Base-by-base conservation (phyloP, 345 rosid species). In the Rhizophora mangle region DNA sequence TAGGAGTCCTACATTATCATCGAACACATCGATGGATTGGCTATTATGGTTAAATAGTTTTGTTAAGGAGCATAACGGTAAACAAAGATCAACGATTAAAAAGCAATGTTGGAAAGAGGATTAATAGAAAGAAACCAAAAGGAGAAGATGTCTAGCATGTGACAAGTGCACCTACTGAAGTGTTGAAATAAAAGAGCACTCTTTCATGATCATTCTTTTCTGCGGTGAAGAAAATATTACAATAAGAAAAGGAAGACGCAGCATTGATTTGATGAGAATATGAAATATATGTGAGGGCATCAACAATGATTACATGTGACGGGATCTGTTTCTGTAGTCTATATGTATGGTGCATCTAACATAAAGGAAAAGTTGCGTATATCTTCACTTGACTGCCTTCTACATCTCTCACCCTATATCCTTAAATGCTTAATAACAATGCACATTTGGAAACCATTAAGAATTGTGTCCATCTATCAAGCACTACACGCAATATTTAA, bases 1-100 rank as follows among this genome's bases (percentile, higher is more conserved):
- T 84, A 89, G 7, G 87, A 89, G 80, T 89, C 95, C 92, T 89
- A 76, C 36, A 56, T 62, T 32, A 39, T 11, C 8, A 20, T 43
- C 16, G 5, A 13, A 13, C 49, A 43, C 3, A 43, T 34, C 2
- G 37, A 34, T 34, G 6, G 49, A 43, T 15, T 43, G 3, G 49
- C 49, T 13, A 43, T 43, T 13, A 43, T 13, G 3, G 3, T 43
- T 43, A 13, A 13, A 21, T 55, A 16, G 58, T 66, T 65, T 60
- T 57, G 52, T 2, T 21, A 52, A 29, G 29, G 63, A 62, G 19
- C 16, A 43, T 13, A 13, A 43, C 18, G 3, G 49, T 43, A 43
- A 13, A 65, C 62, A 62, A 69, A 57, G 53, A 30, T 64, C 22
- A 36, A 62, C 18, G 68, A 7, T 34, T 34, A 34, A 63, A 63